phyloP scores from a whole-genome alignment of 164 flowering plant species.

The Chloranthus sessilifolius region DNA sequence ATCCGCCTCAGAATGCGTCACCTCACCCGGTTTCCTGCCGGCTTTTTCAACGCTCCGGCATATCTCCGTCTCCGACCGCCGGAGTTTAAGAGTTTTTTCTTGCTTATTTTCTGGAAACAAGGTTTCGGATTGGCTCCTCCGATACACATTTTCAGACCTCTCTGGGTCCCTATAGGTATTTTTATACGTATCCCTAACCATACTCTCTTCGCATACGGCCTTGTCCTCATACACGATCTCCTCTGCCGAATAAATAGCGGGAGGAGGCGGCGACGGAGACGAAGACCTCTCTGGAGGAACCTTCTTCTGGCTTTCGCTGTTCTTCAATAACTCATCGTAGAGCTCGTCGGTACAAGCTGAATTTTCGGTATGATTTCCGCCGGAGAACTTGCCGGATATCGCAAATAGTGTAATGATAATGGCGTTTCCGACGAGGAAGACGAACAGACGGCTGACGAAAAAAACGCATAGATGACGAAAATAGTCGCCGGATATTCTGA shows the following conservation, averaged over 20 bases:
- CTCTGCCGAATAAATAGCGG: too few species aligned
- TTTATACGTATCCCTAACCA: background rate
- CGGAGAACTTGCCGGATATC: constrained; percentile 36
- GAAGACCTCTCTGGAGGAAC: background rate
- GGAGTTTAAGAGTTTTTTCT: too few species aligned
- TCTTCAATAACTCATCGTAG: constrained; percentile 30
- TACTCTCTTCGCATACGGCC: constrained; percentile 9
- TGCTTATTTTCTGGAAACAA: background rate
- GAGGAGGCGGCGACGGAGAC: background rate
- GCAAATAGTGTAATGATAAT: constrained; percentile 34
- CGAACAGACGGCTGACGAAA: constrained; percentile 35
- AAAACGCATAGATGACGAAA: constrained; percentile 22
- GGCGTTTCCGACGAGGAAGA: constrained; percentile 51
- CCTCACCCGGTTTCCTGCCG: background rate
- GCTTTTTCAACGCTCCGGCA: constrained; percentile 1
- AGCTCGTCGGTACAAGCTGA: constrained; percentile 12
- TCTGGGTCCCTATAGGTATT: background rate
- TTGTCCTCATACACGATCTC: constrained; percentile 18
- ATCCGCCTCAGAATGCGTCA: constrained; percentile 1
- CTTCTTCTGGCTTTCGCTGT: constrained; percentile 18
- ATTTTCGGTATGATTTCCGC: constrained; percentile 3
- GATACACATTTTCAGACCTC: constrained; percentile 9
- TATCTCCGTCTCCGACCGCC: constrained; percentile 49
- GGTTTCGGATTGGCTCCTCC: constrained; percentile 45
- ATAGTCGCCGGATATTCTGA: constrained; percentile 26